Base-by-base conservation (phyloP, 257 asterid genomes). In the Ajuga chamaepitys region DNA sequence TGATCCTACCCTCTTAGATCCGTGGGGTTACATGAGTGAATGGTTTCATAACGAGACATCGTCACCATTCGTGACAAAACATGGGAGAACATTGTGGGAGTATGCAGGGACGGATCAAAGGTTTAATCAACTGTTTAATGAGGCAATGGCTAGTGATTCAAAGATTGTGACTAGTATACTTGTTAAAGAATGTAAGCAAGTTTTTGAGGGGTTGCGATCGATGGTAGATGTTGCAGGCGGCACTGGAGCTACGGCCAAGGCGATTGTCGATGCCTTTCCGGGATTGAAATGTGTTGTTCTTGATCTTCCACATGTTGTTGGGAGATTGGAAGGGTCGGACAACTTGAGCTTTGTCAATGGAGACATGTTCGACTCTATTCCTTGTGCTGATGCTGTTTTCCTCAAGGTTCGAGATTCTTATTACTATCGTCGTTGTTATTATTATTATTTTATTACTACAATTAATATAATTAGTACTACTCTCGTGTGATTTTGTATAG, bases 271-370 rank as follows among this genome's bases (percentile, higher is more conserved):
- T 4, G 71, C 55, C 12, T 52, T 66, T 11, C 54, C 62, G 4
- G 71, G 41, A 1, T 24, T 66, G 44, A 53, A 17, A 25, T 66
- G 71, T 1, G 34, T 17, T 2, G 75, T 68, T 17, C 24, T 74
- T 12, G 79, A 74, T 57, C 79, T 62, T 14, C 78, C 74, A 16
- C 60, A 61, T 34, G 74, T 74, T 34, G 66, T 74, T 17, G 78
- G 17, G 2, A 75, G 72, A 10, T 37, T 74, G 54, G 64, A 68
- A 37, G 75, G 58, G 24, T 37, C 42, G 13, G 28, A 68, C 5
- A 74, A 68, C 18, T 37, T 74, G 57, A 35, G 40, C 2, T 74
- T 28, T 22, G 52, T 66, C 2, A 60, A 41, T 1, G 78, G 74
- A 24, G 62, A 74, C 25, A 74, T 74, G 78, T 44, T 74, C 8